phyloP scores from a whole-genome alignment of 2,329 filamentous ascomycete genomes.

The Rhynchosporium secalis region DNA sequence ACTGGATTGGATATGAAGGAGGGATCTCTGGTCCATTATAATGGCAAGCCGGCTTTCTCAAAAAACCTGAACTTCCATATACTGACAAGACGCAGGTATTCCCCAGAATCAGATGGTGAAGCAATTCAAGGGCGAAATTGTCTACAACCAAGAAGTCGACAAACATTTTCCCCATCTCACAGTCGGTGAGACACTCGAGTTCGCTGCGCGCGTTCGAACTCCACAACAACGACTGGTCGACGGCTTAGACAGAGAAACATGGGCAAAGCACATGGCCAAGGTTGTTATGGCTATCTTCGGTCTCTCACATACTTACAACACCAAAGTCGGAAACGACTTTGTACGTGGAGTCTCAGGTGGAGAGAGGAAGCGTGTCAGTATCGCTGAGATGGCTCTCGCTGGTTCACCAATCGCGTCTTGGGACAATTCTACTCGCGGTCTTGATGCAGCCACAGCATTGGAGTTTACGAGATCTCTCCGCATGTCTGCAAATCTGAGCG shows the following conservation, averaged over 20 bases:
- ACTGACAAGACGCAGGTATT: constrained; percentile 50
- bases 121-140: constrained; percentile 63
- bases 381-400: constrained; percentile 69
- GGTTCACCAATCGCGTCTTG: constrained; percentile 48
- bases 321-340: constrained; percentile 74
- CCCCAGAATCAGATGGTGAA: constrained; percentile 52
- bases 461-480: constrained; percentile 71
- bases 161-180: constrained; percentile 76
- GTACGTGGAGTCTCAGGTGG: constrained; percentile 69
- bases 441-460: constrained; percentile 73
- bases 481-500: constrained; percentile 62
- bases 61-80: constrained; percentile 41
- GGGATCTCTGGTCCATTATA: constrained; percentile 58
- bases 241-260: constrained; percentile 58
- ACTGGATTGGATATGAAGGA: constrained; percentile 56
- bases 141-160: constrained; percentile 77
- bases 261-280: constrained; percentile 45
- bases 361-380: constrained; percentile 77
- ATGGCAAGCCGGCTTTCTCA: constrained; percentile 49
- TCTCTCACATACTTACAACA: constrained; percentile 69
- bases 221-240: constrained; percentile 58
- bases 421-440: constrained; percentile 57
- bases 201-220: constrained; percentile 68
- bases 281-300: constrained; percentile 72
- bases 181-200: constrained; percentile 71